phyloP scores from a whole-genome alignment of 176 grass and related monocot species.

The Carex myosuroides region DNA sequence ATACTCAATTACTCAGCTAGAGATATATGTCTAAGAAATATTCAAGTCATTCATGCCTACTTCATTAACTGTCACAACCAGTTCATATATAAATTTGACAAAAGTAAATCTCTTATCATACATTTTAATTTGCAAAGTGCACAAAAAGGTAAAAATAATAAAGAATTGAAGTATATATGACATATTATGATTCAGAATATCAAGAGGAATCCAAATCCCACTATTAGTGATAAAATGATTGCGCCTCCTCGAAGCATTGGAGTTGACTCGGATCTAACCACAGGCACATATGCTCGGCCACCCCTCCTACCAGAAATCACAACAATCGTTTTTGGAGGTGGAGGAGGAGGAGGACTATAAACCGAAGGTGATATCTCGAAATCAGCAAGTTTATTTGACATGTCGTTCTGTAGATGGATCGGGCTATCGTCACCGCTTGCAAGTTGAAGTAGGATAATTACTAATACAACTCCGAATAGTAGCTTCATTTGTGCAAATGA shows the following conservation, averaged over 20 bases:
- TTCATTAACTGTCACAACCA: background rate
- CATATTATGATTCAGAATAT: background rate
- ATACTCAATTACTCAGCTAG: too few species aligned
- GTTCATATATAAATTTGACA: background rate
- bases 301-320: background rate
- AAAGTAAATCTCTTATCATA: background rate
- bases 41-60: too few species aligned
- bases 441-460: background rate
- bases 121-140: background rate
- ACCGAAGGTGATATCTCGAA: background rate
- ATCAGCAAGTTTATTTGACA: background rate
- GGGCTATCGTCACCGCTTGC: background rate
- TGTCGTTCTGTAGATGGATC: too few species aligned
- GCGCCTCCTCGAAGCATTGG: background rate
- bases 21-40: too few species aligned
- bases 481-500: background rate
- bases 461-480: background rate
- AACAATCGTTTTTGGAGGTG: background rate
- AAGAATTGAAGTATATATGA: background rate
- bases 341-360: background rate
- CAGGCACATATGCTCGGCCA: background rate
- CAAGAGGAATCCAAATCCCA: background rate
- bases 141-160: too few species aligned
- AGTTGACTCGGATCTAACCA: background rate
- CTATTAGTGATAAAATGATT: background rate